These are phyloP conservation scores for Lophium mytilinum DNA, from an alignment of 495 filamentous ascomycete species.

Conservation along the genomic window DNA sequence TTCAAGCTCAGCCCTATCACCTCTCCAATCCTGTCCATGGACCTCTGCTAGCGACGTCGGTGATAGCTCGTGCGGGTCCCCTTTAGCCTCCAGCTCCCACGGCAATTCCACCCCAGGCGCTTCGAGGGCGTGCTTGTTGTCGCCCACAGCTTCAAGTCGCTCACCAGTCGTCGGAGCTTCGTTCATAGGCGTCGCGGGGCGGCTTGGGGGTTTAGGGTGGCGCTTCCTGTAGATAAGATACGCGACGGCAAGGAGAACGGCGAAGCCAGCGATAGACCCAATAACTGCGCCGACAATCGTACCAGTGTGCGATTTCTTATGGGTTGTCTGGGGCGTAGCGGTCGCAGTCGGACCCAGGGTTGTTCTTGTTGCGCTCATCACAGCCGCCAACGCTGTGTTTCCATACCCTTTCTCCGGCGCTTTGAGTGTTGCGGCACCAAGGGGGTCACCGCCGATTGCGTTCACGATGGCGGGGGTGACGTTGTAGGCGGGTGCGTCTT, in stretches of 20 bases:
- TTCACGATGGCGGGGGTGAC: conserved; percentile 20
- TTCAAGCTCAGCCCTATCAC: background rate
- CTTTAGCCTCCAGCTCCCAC: background rate
- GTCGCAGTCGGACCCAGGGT: background rate
- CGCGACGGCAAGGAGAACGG: conserved; percentile 15
- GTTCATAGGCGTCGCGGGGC: background rate
- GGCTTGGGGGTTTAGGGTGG: background rate
- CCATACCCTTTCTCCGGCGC: conserved; percentile 6
- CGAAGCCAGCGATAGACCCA: conserved; percentile 21
- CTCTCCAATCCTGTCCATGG: background rate
- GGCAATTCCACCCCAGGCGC: background rate
- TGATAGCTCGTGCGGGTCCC: background rate
- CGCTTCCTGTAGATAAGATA: conserved; percentile 11
- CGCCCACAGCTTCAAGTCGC: background rate
- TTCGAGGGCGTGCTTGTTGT: background rate
- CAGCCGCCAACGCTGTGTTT: background rate
- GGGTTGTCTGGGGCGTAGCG: background rate
- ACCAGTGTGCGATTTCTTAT: conserved; percentile 12
- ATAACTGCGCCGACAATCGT: conserved; percentile 30
- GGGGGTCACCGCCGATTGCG: conserved; percentile 3
- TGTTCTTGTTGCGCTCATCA: background rate
- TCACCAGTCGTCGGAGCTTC: conserved; percentile 3
- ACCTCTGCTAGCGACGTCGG: background rate
- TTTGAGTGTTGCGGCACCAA: conserved; percentile 8
- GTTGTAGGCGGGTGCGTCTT: conserved; percentile 22